Base-by-base conservation (phyloP, 306 rosid species). In the Biancaea sappan region DNA sequence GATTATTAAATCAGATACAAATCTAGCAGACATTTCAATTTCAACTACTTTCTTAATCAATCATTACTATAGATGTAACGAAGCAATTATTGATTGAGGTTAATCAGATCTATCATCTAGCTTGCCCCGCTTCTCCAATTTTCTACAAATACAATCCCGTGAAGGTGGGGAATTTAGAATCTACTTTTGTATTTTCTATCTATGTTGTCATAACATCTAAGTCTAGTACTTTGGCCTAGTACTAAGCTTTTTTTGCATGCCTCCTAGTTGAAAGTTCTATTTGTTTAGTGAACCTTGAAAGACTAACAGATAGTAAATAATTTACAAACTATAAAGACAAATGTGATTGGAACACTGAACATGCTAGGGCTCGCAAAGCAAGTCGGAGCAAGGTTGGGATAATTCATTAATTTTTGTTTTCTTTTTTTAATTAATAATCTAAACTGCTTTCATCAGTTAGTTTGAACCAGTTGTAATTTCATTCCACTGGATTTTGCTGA, bases 331-430 rank as follows among this genome's bases (percentile, higher is more conserved):
- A 89, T 85, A 79, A 89, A 89, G 84, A 89, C 94, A 31, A 89
- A 89, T 79, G 91, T 89, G 54, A 87, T 89, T 19, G 94, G 94
- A 64, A 89, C 94, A 2, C 66, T 89, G 75, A 89, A 87, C 79
- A 89, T 89, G 94, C 86, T 89, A 37, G 94, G 94, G 66, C 94
- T 89, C 48, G 94, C 94, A 16, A 89, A 87, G 85, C 85, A 90
- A 66, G 91, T 89, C 67, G 94, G 94, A 61, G 91, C 94, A 6
- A 84, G 91, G 94, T 86, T 69, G 41, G 66, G n/a, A 38, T 28
- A 38, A 12, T 22, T 52, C 13, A 13, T 35, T 46, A 41, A 5
- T 10, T 47, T 60, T 34, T 6, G 9, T 47, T 2, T 59, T 16
- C 14, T 21, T 28, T n/a, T n/a, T 41, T 35, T 15, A 8, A 3